These are phyloP conservation scores for Puccinia horiana DNA, from an alignment of 1,284 basidiomycete species.

Conservation along the genomic window DNA sequence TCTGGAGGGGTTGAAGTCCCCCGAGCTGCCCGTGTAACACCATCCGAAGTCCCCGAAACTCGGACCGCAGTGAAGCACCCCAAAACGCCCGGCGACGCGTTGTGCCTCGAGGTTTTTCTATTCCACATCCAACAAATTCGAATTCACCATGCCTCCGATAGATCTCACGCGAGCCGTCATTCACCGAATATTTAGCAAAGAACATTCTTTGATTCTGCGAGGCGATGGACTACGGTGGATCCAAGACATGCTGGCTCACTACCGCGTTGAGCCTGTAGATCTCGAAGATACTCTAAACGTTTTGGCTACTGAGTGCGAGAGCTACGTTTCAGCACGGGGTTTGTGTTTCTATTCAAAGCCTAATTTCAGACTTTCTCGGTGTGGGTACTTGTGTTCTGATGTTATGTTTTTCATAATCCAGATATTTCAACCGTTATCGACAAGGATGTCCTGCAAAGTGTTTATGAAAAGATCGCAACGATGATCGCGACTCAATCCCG, in stretches of 20 bases:
- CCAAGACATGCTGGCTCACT: constrained; percentile 45
- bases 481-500: background rate
- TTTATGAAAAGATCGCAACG: constrained; percentile 27
- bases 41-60: too few relatives aligned
- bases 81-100: too few relatives aligned
- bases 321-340: constrained; percentile 20
- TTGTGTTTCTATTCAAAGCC: background rate
- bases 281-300: constrained; percentile 44
- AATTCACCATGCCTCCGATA: background rate
- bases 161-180: constrained; percentile 34
- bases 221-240: constrained; percentile 46
- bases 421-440: constrained; percentile 39
- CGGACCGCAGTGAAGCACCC: too few relatives aligned
- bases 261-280: constrained; percentile 40
- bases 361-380: background rate
- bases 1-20: too few relatives aligned
- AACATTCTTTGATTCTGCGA: constrained; percentile 41
- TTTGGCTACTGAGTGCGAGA: constrained; percentile 38
- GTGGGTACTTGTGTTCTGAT: background rate
- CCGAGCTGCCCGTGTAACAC: too few relatives aligned
- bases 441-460: constrained; percentile 30
- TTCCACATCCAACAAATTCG: too few relatives aligned
- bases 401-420: background rate
- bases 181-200: constrained; percentile 45
- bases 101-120: too few relatives aligned